These are phyloP conservation scores for Porphyrellus cyaneotinctus DNA, from an alignment of 768 basidiomycete species.

Conservation along the genomic window DNA sequence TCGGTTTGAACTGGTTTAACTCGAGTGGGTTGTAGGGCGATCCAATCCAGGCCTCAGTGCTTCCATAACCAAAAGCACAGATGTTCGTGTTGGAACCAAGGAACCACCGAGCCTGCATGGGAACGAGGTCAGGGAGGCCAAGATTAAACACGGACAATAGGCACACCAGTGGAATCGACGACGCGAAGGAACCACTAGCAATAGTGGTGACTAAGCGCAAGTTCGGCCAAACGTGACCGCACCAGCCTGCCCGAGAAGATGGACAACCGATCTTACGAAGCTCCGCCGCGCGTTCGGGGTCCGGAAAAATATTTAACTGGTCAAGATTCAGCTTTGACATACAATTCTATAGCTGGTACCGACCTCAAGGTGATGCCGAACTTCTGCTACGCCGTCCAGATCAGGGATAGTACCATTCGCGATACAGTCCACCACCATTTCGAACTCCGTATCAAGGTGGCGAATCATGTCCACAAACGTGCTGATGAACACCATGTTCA, in stretches of 20 bases:
- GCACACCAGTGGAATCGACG: conserved; percentile 8
- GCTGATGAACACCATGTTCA: conserved; percentile 3
- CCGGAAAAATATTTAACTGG: conserved; percentile 2
- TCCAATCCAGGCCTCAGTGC: conserved; percentile 8
- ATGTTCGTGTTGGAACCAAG: conserved; percentile 8
- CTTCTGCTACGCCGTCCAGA: conserved; percentile 1
- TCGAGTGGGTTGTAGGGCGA: conserved; percentile 4
- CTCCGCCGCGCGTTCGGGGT: conserved; percentile 7
- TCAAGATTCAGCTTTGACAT: neutral
- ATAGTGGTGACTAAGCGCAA: conserved; percentile 2
- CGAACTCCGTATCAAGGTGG: conserved; percentile 7
- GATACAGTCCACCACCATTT: conserved; percentile 11
- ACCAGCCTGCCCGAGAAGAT: conserved; percentile 12
- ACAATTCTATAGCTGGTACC: neutral
- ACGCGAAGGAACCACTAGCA: conserved; percentile 13
- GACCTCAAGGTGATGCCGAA: conserved; percentile 2
- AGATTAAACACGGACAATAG: neutral
- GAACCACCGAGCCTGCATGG: conserved; percentile 2
- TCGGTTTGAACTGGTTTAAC: conserved; percentile 10
- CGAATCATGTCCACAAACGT: conserved; percentile 13
- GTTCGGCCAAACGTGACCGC: conserved; percentile 10
- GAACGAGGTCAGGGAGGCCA: neutral
- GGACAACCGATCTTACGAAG: conserved; percentile 9
- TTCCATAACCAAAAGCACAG: neutral
- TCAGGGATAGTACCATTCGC: conserved; percentile 10